These are phyloP conservation scores for Monosporascus sp. DNA, from an alignment of 2,329 filamentous ascomycete genomes.

Conservation along the genomic window DNA sequence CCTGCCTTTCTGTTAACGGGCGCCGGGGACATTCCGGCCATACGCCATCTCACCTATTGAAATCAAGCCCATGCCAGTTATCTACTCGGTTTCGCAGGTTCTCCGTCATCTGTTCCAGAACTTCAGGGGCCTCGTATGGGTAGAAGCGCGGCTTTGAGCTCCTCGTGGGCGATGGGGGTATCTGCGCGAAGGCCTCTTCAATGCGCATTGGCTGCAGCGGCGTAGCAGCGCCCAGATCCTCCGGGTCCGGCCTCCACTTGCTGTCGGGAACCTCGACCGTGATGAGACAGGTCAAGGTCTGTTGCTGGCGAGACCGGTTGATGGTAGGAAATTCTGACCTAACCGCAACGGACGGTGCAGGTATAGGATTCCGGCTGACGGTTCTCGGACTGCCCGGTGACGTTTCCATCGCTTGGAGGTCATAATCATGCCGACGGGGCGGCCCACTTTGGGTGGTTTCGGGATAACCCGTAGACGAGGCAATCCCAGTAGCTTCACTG, in stretches of 20 bases:
- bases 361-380: slow-evolving; percentile 78
- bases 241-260: slow-evolving; percentile 81
- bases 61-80: slow-evolving; percentile 97
- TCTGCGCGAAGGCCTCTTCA: slow-evolving; percentile 47
- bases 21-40: not conserved
- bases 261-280: slow-evolving; percentile 91
- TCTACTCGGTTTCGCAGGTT: slow-evolving; percentile 83
- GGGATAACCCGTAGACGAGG: slow-evolving; percentile 74
- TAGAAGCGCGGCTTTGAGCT: slow-evolving; percentile 53
- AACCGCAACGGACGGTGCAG: slow-evolving; percentile 84
- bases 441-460: slow-evolving; percentile 67
- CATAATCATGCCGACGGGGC: slow-evolving; percentile 81
- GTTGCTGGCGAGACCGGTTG: slow-evolving; percentile 85
- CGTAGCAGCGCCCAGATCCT: slow-evolving; percentile 61
- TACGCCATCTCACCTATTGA: slow-evolving; percentile 55
- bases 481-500: slow-evolving; percentile 67
- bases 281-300: slow-evolving; percentile 87
- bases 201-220: slow-evolving; percentile 39
- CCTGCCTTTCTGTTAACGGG: slow-evolving; percentile 36
- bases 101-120: slow-evolving; percentile 79
- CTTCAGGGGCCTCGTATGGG: slow-evolving; percentile 70
- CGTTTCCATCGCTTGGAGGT: slow-evolving; percentile 93
- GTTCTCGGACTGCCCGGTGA: slow-evolving; percentile 68
- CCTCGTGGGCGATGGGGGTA: slow-evolving; percentile 54
- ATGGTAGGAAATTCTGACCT: slow-evolving; percentile 96